A percentile compares a stretch with the other conserved stretches of the same genome.
Conservation (phyloP, 306 rosid species). For the barrel medic (Medicago truncatula) region MtrunA17r5.0-ANR NC_053042.1:41876001-41876500, state of each 20-base stretch:
- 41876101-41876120: slow-evolving; percentile 21
- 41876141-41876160: neutral
- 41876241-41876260: slow-evolving; percentile 98
- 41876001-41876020: slow-evolving; percentile 28
- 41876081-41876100: slow-evolving; percentile 70
- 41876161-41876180: slow-evolving; percentile 33
- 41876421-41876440: slow-evolving; percentile 30
- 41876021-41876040: slow-evolving; percentile 60
- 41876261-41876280: slow-evolving; percentile 74
- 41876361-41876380: slow-evolving; percentile 98
- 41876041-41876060: slow-evolving; percentile 89
- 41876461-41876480: slow-evolving; percentile 26
- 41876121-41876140: neutral
- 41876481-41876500: neutral
- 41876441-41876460: slow-evolving; percentile 14
- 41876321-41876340: slow-evolving; percentile 47
- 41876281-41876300: slow-evolving; percentile 33
- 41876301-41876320: slow-evolving; percentile 22
- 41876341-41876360: slow-evolving; percentile 98
- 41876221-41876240: slow-evolving; percentile 88
- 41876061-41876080: slow-evolving; percentile 95
- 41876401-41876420: slow-evolving; percentile 44
- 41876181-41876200: slow-evolving; percentile 41
- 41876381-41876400: slow-evolving; percentile 90
- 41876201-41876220: slow-evolving; percentile 98